Percentiles rank a stretch among this genome's conserved stretches.
Evolutionary conservation across 768 basidiomycete genomes (phyloP).

Genomic region (Panaeolus papilionaceus): DNA sequence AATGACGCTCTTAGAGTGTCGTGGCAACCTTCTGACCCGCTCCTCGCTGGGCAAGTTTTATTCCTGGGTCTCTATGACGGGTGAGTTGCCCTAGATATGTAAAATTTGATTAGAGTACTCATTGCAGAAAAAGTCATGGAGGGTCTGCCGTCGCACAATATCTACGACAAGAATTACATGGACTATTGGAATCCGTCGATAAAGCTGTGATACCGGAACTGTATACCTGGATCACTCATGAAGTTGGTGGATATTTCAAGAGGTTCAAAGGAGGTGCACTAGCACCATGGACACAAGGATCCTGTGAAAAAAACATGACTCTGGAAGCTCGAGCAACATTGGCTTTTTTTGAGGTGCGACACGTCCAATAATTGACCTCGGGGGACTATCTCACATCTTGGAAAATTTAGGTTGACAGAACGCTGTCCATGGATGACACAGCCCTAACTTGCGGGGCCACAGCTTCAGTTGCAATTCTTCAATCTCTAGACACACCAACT

Average conservation of each 20-base stretch:
- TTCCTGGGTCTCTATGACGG: conserved; percentile 95
- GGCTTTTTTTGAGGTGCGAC: conserved; percentile 85
- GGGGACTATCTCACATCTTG: conserved; percentile 9
- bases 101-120: background rate
- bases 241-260: conserved; percentile 89
- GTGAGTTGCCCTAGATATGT: conserved; percentile 45
- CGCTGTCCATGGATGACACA: conserved; percentile 69
- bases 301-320: conserved; percentile 54
- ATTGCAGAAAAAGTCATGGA: conserved; percentile 68
- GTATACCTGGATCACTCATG: conserved; percentile 71
- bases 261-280: conserved; percentile 86
- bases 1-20: conserved; percentile 66
- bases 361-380: background rate
- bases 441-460: conserved; percentile 87
- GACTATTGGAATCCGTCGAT: conserved; percentile 80
- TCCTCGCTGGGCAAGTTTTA: conserved; percentile 67
- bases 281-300: conserved; percentile 63
- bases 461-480: conserved; percentile 89
- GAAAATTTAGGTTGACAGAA: conserved; percentile 69
- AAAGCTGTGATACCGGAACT: conserved; percentile 77
- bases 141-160: conserved; percentile 90
- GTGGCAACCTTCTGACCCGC: conserved; percentile 64
- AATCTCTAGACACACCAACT: conserved; percentile 82
- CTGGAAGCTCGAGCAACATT: conserved; percentile 86
- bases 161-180: conserved; percentile 84